Percentiles rank a stretch among this genome's conserved stretches.
Evolutionary conservation across 441 rosid genomes (phyloP).

Genomic region (Croton laevigatus): DNA sequence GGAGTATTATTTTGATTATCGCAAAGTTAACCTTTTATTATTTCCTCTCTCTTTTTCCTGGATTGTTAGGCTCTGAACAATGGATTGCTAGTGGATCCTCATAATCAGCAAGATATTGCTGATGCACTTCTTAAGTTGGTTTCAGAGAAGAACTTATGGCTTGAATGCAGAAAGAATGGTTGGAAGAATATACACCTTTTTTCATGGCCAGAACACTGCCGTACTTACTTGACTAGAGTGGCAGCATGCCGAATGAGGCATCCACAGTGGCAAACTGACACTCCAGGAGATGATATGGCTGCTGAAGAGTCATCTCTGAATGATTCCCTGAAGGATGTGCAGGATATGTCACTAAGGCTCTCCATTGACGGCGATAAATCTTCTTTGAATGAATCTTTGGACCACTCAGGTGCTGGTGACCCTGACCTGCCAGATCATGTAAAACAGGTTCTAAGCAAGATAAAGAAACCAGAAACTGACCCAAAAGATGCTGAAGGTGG

Average conservation of each 20-base stretch:
- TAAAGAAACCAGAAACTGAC: slow-evolving; percentile 49
- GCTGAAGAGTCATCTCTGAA: slow-evolving; percentile 65
- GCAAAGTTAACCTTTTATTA: not conserved
- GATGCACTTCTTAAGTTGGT: slow-evolving; percentile 87
- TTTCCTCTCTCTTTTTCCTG: slow-evolving; percentile 1
- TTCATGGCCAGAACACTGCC: slow-evolving; percentile 99
- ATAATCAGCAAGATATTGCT: slow-evolving; percentile 79
- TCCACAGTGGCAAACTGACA: slow-evolving; percentile 92
- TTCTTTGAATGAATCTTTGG: slow-evolving; percentile 54
- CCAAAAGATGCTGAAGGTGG: slow-evolving; percentile 44
- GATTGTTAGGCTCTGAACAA: slow-evolving; percentile 72
- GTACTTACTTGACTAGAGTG: slow-evolving; percentile 92
- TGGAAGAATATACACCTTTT: slow-evolving; percentile 95
- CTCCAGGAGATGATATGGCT: slow-evolving; percentile 62
- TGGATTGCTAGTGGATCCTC: slow-evolving; percentile 95
- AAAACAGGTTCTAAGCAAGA: slow-evolving; percentile 65
- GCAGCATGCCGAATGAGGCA: slow-evolving; percentile 94
- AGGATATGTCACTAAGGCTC: slow-evolving; percentile 92
- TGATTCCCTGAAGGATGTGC: slow-evolving; percentile 88
- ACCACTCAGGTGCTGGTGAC: slow-evolving; percentile 41
- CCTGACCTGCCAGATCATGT: slow-evolving; percentile 62
- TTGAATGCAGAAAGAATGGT: slow-evolving; percentile 80
- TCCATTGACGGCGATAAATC: slow-evolving; percentile 87
- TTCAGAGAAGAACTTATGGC: slow-evolving; percentile 91
- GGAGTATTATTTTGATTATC: not conserved